A percentile compares a stretch with the other conserved stretches of the same genome.
phyloP scores from a whole-genome alignment of 371 early-diverging fungal species.

The Mortierella polycephala region DNA sequence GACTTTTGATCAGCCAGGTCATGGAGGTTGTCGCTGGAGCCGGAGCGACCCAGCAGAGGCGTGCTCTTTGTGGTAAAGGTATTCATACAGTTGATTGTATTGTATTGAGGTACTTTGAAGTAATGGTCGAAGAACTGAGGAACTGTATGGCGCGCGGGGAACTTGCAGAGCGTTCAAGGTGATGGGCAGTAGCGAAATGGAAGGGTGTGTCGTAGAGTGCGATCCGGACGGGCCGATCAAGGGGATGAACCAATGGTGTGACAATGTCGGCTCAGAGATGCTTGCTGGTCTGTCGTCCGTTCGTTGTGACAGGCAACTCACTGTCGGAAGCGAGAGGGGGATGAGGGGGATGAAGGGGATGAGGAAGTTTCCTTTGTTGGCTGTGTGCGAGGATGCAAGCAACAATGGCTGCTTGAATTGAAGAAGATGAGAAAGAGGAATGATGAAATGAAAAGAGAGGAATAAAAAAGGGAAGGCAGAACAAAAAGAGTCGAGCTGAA shows the following conservation, averaged over 20 bases:
- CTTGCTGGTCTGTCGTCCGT: no score
- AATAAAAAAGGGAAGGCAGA: background rate
- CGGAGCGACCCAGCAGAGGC: conserved; percentile 44
- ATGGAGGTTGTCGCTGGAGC: conserved; percentile 27
- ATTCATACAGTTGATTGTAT: conserved; percentile 21
- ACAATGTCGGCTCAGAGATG: no score
- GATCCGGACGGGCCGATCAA: no score
- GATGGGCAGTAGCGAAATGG: no score
- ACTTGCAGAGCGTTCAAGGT: no score
- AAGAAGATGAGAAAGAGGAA: conserved; percentile 2
- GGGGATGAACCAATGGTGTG: no score
- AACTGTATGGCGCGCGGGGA: no score
- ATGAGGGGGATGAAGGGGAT: background rate
- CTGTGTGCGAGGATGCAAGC: no score
- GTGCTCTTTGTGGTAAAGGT: conserved; percentile 56
- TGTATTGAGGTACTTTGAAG: background rate
- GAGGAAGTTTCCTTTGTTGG: background rate
- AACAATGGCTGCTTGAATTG: background rate
- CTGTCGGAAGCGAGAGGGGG: background rate
- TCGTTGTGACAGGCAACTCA: background rate
- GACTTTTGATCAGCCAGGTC: conserved; percentile 15
- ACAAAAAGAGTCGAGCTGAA: background rate
- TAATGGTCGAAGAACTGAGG: background rate
- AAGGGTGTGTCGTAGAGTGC: no score
- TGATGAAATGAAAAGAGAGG: background rate